Evolutionary conservation across 208 protist species (phyloP).

Genomic region (Novymonas esmeraldas): DNA sequence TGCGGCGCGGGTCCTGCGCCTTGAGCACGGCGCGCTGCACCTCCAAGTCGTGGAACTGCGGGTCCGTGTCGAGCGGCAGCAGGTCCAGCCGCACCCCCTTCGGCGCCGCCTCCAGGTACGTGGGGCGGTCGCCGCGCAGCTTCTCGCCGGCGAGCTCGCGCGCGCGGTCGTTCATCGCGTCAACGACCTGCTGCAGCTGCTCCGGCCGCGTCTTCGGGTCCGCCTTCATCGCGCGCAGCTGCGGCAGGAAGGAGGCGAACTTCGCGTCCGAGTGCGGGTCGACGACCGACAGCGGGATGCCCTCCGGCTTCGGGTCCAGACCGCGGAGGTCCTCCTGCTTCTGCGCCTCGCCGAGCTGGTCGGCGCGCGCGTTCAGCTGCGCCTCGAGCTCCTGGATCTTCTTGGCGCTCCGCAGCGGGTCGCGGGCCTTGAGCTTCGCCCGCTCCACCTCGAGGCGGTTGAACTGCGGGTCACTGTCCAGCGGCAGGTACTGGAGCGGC

Average conservation of each 20-base stretch:
- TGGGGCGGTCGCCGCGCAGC: conserved; percentile 53
- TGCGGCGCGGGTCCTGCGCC: conserved; percentile 59
- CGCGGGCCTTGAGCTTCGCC: conserved; percentile 59
- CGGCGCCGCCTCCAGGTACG: conserved; percentile 57
- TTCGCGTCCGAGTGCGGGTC: conserved; percentile 56
- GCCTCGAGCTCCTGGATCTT: conserved; percentile 70
- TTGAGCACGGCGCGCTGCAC: conserved; percentile 64
- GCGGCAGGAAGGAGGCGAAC: conserved; percentile 49
- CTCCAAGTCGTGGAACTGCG: conserved; percentile 61
- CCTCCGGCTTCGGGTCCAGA: conserved; percentile 57
- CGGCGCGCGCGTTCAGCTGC: conserved; percentile 64
- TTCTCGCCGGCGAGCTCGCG: conserved; percentile 63
- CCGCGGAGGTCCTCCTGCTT: conserved; percentile 70
- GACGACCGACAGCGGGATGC: conserved; percentile 57
- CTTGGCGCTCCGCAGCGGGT: conserved; percentile 51
- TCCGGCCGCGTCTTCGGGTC: conserved; percentile 35
- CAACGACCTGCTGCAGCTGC: conserved; percentile 42
- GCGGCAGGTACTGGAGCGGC: conserved; percentile 50
- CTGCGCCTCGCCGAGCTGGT: conserved; percentile 65
- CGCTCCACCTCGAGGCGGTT: conserved; percentile 72
- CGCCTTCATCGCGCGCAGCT: conserved; percentile 59
- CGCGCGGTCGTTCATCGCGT: conserved; percentile 65
- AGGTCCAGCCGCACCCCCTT: conserved; percentile 65
- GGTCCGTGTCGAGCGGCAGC: conserved; percentile 70
- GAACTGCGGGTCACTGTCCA: conserved; percentile 69